Base-by-base conservation (phyloP, 2,329 filamentous ascomycete species). In the Whalleya microplaca region DNA sequence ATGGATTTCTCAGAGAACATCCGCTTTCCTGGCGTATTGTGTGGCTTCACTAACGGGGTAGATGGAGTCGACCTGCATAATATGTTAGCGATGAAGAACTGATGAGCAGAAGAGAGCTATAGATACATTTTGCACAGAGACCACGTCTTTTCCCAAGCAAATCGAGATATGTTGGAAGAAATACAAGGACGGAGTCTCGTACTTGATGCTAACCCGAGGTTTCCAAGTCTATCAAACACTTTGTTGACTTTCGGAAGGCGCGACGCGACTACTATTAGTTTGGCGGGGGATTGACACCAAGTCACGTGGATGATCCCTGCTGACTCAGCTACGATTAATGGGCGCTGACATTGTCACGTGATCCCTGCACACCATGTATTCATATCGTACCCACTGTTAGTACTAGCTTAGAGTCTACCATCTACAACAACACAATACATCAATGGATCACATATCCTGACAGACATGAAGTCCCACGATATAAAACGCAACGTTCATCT, bases 1-100 rank as follows among this genome's bases (percentile, higher is more conserved):
- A 84, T 73, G 0, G 89, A 86, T 64, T 89, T 84, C 21, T 85
- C 82, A 9, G 78, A 75, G 21, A 75, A 70, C 20, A 78, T 76
- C 27, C 77, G 75, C 51, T 75, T 78, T 6, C 77, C 76, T 1
- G 77, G 74, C 21, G 76, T 65, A 50, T 58, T 64, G 44, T 68
- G 52, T 2, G 65, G 58, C 52, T 66, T 69, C 16, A 48, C 45
- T 52, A 58, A 41, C 14, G 67, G 65, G n/a, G 65, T 68, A 20
- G 62, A 55, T 10, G 65, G 63, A 37, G 50, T 65, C 49, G 64
- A 59, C 67, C 68, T 69, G 27, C 37, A 43, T 21, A 23, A 14
- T 18, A 19, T 32, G 55, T 57, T 21, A 48, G 55, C 42, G 53
- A 56, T 48, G 37, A 51, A 53, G 21, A 44, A 18, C 37, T 32